These are phyloP conservation scores for Xylaria hypoxylon DNA, from an alignment of 2,329 filamentous ascomycete genomes.

Conservation along the genomic window DNA sequence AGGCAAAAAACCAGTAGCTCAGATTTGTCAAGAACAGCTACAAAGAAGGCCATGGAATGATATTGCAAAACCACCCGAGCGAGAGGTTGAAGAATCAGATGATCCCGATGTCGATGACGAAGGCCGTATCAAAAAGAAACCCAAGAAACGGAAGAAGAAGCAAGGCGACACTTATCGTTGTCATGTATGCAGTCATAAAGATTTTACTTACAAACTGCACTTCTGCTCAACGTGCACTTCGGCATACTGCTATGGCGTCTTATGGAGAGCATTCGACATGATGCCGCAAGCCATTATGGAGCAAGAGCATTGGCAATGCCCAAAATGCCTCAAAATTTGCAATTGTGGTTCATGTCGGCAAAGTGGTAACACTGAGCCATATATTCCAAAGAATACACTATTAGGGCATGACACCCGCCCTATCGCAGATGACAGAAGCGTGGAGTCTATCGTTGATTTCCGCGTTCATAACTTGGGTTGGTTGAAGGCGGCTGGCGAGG, in stretches of 20 bases:
- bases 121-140: slow-evolving; percentile 72
- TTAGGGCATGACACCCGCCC: slow-evolving; percentile 92
- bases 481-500: slow-evolving; percentile 73
- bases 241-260: slow-evolving; percentile 90
- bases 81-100: slow-evolving; percentile 44
- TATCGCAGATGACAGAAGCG: slow-evolving; percentile 89
- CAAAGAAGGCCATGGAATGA: slow-evolving; percentile 84
- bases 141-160: slow-evolving; percentile 68
- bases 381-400: slow-evolving; percentile 86
- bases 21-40: slow-evolving; percentile 94
- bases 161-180: slow-evolving; percentile 71
- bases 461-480: slow-evolving; percentile 87
- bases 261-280: slow-evolving; percentile 91
- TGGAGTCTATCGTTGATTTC: slow-evolving; percentile 92
- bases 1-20: slow-evolving; percentile 83
- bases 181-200: slow-evolving; percentile 84
- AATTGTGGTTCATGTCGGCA: slow-evolving; percentile 85
- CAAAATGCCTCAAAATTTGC: slow-evolving; percentile 86
- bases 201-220: slow-evolving; percentile 87
- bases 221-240: slow-evolving; percentile 81
- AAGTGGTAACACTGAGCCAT: slow-evolving; percentile 74
- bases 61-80: slow-evolving; percentile 70
- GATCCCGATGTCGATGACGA: slow-evolving; percentile 73
- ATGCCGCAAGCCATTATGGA: slow-evolving; percentile 87
- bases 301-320: slow-evolving; percentile 86